phyloP scores from a whole-genome alignment of 129 eudicot genomes.

The Flaveria trinervia region DNA sequence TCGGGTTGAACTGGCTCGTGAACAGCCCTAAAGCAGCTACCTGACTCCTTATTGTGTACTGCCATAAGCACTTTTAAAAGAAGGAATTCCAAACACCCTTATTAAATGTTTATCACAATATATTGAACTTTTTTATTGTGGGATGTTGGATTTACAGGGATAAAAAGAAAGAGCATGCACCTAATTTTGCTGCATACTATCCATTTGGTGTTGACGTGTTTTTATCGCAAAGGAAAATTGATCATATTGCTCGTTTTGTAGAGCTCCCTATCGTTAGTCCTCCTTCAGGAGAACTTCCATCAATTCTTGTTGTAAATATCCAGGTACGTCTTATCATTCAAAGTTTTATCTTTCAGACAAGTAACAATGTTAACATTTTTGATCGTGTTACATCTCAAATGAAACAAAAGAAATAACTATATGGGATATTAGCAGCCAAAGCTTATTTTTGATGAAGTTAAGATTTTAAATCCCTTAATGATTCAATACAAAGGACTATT shows the following conservation, averaged over 20 bases:
- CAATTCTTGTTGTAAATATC: constrained; percentile 86
- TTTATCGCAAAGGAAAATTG: constrained; percentile 66
- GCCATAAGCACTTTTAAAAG: too few relatives aligned
- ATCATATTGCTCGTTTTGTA: constrained; percentile 84
- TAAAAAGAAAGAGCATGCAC: constrained; percentile 81
- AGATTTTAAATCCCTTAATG: neutral
- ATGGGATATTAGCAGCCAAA: neutral
- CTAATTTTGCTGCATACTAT: constrained; percentile 71
- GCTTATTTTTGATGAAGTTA: neutral
- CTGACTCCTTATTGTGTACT: neutral
- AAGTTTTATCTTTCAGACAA: neutral
- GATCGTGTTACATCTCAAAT: neutral
- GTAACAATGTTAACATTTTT: constrained; percentile 8
- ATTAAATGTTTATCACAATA: neutral
- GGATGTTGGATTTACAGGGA: constrained; percentile 50
- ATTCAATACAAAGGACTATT: neutral
- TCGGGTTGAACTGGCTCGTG: neutral
- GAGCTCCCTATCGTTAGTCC: constrained; percentile 65
- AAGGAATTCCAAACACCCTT: too few relatives aligned
- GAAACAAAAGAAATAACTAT: neutral
- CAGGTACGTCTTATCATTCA: constrained; percentile 54
- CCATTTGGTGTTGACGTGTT: constrained; percentile 90
- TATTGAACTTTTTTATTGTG: constrained; percentile 15
- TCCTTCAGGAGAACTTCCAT: constrained; percentile 66
- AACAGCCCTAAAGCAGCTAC: neutral